Conservation (phyloP, 768 basidiomycete species). For the Amanita muscaria region DNA sequence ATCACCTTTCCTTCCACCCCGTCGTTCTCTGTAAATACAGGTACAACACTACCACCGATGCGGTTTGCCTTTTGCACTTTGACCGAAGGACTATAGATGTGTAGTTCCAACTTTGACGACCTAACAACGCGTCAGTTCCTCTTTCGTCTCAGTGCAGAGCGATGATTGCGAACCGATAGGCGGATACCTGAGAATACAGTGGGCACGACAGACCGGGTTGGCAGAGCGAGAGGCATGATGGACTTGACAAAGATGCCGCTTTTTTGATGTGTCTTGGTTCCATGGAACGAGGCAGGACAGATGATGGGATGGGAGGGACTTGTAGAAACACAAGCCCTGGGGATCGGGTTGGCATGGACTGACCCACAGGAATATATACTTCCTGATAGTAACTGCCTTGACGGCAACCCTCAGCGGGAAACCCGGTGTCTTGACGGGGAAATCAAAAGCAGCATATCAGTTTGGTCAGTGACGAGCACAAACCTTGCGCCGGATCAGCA, state of each 20-base stretch:
- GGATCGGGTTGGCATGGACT: neutral
- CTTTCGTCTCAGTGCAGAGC: neutral
- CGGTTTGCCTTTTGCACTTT: conserved; percentile 31
- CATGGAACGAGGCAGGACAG: conserved; percentile 11
- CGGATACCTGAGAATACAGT: conserved; percentile 37
- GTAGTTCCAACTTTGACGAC: conserved; percentile 49
- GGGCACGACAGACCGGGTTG: conserved; percentile 27
- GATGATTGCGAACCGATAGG: conserved; percentile 34
- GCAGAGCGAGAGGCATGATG: conserved; percentile 23
- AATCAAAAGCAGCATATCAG: too few relatives aligned
- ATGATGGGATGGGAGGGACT: neutral
- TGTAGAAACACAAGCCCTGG: neutral
- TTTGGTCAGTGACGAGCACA: too few relatives aligned
- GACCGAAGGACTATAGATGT: conserved; percentile 54
- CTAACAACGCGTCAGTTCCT: neutral
- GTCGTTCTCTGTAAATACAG: conserved; percentile 57
- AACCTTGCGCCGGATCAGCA: too few relatives aligned
- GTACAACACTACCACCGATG: conserved; percentile 24
- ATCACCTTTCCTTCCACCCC: conserved; percentile 51
- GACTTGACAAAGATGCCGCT: conserved; percentile 21
- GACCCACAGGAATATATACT: too few relatives aligned
- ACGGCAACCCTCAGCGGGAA: too few relatives aligned
- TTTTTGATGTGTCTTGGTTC: conserved; percentile 17
- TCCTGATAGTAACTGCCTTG: too few relatives aligned
- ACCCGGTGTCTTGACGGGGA: too few relatives aligned